Base-by-base conservation (phyloP, 495 filamentous ascomycete genomes). In the Podospora tetraspora region DNA sequence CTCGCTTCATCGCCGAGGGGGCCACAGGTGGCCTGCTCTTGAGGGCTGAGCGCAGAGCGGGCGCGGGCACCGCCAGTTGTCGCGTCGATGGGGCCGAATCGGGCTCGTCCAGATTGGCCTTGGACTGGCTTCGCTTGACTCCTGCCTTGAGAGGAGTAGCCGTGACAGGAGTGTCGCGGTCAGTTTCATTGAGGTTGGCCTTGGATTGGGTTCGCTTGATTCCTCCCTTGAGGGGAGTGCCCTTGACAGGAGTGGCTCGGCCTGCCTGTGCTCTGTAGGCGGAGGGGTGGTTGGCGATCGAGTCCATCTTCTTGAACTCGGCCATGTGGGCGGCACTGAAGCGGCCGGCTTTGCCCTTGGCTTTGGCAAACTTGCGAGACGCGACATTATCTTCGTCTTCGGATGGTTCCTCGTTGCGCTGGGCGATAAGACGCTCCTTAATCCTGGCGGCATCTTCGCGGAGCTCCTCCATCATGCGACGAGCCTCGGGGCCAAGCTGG, bases 231-330 rank as follows among this genome's bases (percentile, higher is more conserved):
- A 69, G 34, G 19, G 76, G 61, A 16, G 86, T 84, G 71, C 84
- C 81, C 58, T 57, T 65, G 43, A n/a, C 16, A 22, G 75, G 58
- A 16, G 86, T 84, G 71, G 84, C 81, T 56, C 88, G 85, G 67
- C 79, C 84, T 6, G 84, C 82, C 27, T 87, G 83, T 21, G 87
- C 86, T 43, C 94, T 85, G 82, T 91, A 93, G 19, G 88, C 84
- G 7, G 93, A 95, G 4, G 92, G 80, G 79, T 97, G 93, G 66
- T 87, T 88, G 24, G 86, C 91, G 77, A 97, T 97, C 12, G 92
- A 96, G 72, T 96, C 92, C 93, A 97, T 96, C 83, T 95, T 97
- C 79, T 90, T 92, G 81, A 97, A 97, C 74, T 93, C 84, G 62
- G 88, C 86, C 86, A 91, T 91, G 75, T 97, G 93, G 62, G 85